These are phyloP conservation scores for Paecilomyces formosus DNA, from an alignment of 2,329 filamentous ascomycete genomes.

Conservation along the genomic window DNA sequence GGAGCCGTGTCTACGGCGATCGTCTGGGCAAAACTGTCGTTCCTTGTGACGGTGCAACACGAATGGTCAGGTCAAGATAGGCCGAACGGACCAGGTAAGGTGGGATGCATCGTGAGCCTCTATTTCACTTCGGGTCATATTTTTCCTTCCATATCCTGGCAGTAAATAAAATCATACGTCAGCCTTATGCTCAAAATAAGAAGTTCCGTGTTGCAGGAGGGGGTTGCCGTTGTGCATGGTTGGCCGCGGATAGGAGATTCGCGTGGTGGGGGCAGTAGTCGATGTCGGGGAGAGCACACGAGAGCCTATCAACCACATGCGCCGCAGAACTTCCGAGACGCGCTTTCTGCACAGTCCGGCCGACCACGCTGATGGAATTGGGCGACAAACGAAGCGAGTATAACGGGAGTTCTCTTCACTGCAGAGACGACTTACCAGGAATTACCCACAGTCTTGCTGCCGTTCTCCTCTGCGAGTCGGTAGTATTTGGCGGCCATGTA, in stretches of 20 bases:
- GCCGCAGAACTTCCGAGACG: conserved; percentile 5
- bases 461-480: conserved; percentile 79
- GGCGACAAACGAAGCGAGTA: conserved; percentile 1
- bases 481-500: conserved; percentile 74
- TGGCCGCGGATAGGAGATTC: conserved; percentile 1
- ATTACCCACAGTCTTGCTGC: conserved; percentile 86
- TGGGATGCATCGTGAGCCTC: background rate
- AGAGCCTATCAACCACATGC: conserved; percentile 13
- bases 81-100: background rate
- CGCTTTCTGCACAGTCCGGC: conserved; percentile 6
- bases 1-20: background rate
- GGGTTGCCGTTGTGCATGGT: conserved; percentile 11
- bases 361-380: conserved; percentile 11
- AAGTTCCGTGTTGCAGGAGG: conserved; percentile 1
- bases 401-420: conserved; percentile 6
- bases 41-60: background rate
- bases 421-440: conserved; percentile 65
- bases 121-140: conserved; percentile 53
- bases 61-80: background rate
- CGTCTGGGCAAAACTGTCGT: background rate
- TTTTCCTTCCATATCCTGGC: conserved; percentile 97
- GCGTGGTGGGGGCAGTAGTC: conserved; percentile 2
- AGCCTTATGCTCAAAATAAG: conserved; percentile 10
- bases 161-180: conserved; percentile 10
- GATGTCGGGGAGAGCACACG: conserved; percentile 9